Percentiles rank a stretch among this genome's conserved stretches.
Conservation (phyloP, 495 filamentous ascomycete genomes). For the Xylaria curta region DNA sequence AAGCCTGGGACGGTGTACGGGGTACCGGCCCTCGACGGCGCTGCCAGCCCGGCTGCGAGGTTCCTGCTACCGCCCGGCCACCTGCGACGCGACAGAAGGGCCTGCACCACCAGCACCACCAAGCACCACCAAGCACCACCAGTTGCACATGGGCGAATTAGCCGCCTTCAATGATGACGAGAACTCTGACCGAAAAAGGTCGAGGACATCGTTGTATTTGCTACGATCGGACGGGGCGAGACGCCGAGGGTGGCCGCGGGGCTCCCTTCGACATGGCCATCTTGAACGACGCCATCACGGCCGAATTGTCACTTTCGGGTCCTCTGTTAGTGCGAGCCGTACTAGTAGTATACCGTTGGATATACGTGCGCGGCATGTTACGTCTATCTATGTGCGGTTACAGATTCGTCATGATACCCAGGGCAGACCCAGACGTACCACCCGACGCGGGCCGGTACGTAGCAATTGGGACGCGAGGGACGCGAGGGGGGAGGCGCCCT, state of each 20-base stretch:
- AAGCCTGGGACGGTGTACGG: slow-evolving; percentile 58
- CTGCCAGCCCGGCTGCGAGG: slow-evolving; percentile 25
- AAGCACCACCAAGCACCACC: slow-evolving; percentile 11
- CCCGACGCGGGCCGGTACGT: background rate
- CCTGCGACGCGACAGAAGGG: background rate
- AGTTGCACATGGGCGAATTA: slow-evolving; percentile 31
- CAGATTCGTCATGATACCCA: slow-evolving; percentile 11
- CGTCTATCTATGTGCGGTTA: background rate
- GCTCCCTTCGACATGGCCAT: slow-evolving; percentile 11
- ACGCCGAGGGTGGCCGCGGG: slow-evolving; percentile 22
- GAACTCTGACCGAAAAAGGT: slow-evolving; percentile 30
- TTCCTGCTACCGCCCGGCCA: slow-evolving; percentile 25
- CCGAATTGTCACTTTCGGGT: background rate
- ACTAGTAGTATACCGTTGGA: background rate
- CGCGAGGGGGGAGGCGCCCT: background rate
- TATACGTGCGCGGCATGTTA: slow-evolving; percentile 13
- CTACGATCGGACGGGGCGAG: slow-evolving; percentile 17
- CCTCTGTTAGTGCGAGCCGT: slow-evolving; percentile 11
- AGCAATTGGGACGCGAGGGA: slow-evolving; percentile 23
- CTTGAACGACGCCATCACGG: slow-evolving; percentile 17
- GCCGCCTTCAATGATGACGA: slow-evolving; percentile 28
- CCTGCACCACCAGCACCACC: slow-evolving; percentile 18
- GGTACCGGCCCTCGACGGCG: slow-evolving; percentile 42
- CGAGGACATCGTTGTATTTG: slow-evolving; percentile 19
- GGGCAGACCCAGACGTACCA: slow-evolving; percentile 13